Percentiles rank a stretch among this genome's conserved stretches.
Conservation (phyloP, 768 basidiomycete genomes). For the Pisolithus marmoratus region DNA sequence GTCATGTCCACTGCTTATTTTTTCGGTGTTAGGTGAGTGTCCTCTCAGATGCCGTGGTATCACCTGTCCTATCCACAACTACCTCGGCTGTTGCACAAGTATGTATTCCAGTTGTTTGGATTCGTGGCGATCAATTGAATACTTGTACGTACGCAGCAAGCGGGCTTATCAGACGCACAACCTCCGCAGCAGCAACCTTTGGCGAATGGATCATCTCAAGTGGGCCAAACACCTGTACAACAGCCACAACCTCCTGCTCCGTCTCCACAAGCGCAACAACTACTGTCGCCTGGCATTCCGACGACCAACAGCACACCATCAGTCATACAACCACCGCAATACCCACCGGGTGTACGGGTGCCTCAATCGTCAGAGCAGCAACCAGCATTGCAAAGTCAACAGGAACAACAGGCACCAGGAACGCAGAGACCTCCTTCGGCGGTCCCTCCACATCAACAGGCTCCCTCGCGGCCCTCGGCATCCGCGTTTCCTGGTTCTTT, state of each 20-base stretch:
- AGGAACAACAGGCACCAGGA: conserved; percentile 33
- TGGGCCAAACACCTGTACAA: conserved; percentile 21
- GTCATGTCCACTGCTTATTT: conserved; percentile 15
- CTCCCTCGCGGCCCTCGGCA: conserved; percentile 34
- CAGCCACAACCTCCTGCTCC: conserved; percentile 34
- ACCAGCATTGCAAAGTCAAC: conserved; percentile 15
- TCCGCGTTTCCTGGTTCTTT: conserved; percentile 75
- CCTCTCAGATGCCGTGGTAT: conserved; percentile 37
- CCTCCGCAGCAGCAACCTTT: conserved; percentile 34
- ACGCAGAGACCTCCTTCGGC: conserved; percentile 51
- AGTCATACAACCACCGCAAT: conserved; percentile 39
- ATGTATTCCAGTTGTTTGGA: conserved; percentile 18
- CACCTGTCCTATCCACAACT: conserved; percentile 38
- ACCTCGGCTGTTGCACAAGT: conserved; percentile 37
- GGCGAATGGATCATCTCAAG: conserved; percentile 28
- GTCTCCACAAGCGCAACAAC: conserved; percentile 44
- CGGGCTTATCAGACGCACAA: conserved; percentile 31
- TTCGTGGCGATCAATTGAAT: conserved; percentile 13
- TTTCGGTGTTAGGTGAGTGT: conserved; percentile 15
- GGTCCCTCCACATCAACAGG: conserved; percentile 37
- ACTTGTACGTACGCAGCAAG: conserved; percentile 29
- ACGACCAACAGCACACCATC: conserved; percentile 11
- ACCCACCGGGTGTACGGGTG: conserved; percentile 66
- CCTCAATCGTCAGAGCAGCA: conserved; percentile 40
- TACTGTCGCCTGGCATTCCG: conserved; percentile 12